Base-by-base conservation (phyloP, 106 monocot species). In the Ottelia alismoides region DNA sequence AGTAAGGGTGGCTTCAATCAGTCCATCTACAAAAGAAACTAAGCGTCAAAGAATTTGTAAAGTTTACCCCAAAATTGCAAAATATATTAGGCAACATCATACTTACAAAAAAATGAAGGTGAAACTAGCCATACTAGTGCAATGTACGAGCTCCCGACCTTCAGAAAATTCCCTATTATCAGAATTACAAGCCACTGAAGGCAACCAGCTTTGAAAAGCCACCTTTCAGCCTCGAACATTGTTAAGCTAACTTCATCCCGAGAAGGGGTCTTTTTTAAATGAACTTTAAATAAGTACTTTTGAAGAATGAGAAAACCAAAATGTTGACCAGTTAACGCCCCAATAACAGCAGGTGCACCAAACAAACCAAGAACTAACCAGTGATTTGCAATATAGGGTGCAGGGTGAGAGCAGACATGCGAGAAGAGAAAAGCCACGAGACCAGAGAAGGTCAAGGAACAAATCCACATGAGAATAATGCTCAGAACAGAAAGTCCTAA, bases 41-140 rank as follows among this genome's bases (percentile, higher is more conserved):
- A n/a, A n/a, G n/a, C n/a, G n/a, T n/a, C n/a, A n/a, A n/a, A n/a
- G n/a, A n/a, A n/a, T n/a, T n/a, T n/a, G n/a, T n/a, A n/a, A n/a
- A n/a, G n/a, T n/a, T n/a, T n/a, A n/a, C n/a, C n/a, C n/a, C n/a
- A n/a, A n/a, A n/a, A n/a, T n/a, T n/a, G n/a, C n/a, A n/a, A n/a
- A n/a, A n/a, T n/a, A n/a, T n/a, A n/a, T n/a, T n/a, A n/a, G 30
- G 19, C 45, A 27, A 53, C 16, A 16, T 7, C 6, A 43, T 43
- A 69, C 80, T 88, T 72, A 98, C 98, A 98, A 31, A 82, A 76
- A 89, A 90, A 76, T 58, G 98, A 76, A 77, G 98, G 98, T 32
- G 77, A 83, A 70, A 70, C 81, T 20, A 98, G 63, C 98, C 98
- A 98, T 55, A 82, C 52, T 54, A 98, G 79, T 45, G 89, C 85